A percentile compares a stretch with the other conserved stretches of the same genome.
Conservation (phyloP, 2,329 filamentous ascomycete species). For the Clarireedia paspali region DNA sequence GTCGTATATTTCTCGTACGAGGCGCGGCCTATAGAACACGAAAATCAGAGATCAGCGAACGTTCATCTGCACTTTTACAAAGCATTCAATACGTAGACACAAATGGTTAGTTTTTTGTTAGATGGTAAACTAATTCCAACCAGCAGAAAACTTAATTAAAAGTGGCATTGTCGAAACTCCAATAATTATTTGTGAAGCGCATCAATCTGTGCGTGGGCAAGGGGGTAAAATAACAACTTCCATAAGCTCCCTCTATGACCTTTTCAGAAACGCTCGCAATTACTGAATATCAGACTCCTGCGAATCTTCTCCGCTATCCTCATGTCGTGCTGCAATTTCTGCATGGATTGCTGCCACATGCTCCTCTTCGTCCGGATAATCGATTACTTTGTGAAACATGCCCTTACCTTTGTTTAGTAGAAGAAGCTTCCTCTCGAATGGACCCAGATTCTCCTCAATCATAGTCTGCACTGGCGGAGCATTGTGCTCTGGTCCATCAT, state of each 20-base stretch:
- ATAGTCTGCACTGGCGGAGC: constrained; percentile 38
- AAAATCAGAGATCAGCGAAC: neutral
- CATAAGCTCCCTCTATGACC: neutral
- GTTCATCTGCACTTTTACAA: neutral
- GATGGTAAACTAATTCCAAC: neutral
- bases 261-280: neutral
- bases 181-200: neutral
- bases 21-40: neutral
- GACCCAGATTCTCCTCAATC: constrained; percentile 46
- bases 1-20: neutral
- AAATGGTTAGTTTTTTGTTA: neutral
- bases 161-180: neutral
- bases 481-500: constrained; percentile 36
- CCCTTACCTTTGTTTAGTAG: constrained; percentile 30
- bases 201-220: neutral
- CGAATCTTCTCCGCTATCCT: neutral
- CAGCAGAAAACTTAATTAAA: neutral
- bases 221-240: neutral
- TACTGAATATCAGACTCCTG: neutral
- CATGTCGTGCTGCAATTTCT: neutral
- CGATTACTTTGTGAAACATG: constrained; percentile 9
- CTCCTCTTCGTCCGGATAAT: constrained; percentile 1
- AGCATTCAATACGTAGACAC: neutral
- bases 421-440: constrained; percentile 43
- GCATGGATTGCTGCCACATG: neutral